Conservation (phyloP, 495 filamentous ascomycete genomes). For the Penicillium diatomitis region DNA sequence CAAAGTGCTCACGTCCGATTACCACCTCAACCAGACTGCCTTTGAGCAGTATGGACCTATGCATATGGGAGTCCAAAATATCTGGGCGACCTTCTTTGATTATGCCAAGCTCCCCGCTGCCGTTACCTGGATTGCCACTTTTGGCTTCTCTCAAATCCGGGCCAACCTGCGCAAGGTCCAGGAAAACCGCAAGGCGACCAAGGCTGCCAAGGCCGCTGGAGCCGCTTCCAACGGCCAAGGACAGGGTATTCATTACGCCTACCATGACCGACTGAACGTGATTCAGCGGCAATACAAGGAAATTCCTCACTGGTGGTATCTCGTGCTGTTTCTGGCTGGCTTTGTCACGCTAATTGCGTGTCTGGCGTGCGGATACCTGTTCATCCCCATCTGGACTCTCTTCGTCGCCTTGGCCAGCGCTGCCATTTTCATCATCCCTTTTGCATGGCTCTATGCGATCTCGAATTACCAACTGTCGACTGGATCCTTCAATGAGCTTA, state of each 20-base stretch:
- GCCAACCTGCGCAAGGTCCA: conserved; percentile 31
- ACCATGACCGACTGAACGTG: conserved; percentile 46
- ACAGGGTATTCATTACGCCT: conserved; percentile 41
- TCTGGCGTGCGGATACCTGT: conserved; percentile 38
- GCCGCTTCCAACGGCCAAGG: conserved; percentile 12
- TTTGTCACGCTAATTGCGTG: conserved; percentile 40
- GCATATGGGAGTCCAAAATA: conserved; percentile 43
- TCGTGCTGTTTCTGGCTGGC: conserved; percentile 33
- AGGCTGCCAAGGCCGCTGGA: conserved; percentile 4
- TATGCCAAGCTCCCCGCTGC: conserved; percentile 48
- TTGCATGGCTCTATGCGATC: conserved; percentile 47
- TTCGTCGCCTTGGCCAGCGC: conserved; percentile 43
- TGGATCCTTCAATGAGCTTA: conserved; percentile 46
- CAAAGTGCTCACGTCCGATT: conserved; percentile 36
- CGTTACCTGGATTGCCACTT: conserved; percentile 46
- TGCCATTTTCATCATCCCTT: conserved; percentile 42
- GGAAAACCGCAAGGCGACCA: conserved; percentile 14
- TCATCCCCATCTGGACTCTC: conserved; percentile 48
- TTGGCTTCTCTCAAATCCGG: conserved; percentile 39
- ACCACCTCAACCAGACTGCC: conserved; percentile 43
- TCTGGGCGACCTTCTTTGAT: conserved; percentile 50
- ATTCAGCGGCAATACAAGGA: conserved; percentile 45
- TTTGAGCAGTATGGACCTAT: conserved; percentile 41
- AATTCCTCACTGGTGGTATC: conserved; percentile 48
- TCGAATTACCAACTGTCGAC: conserved; percentile 46